Evolutionary conservation across 1,284 basidiomycete genomes (phyloP), one percentile per base, ranked within the genome.

Genomic region (Fomitopsis pinicola): DNA sequence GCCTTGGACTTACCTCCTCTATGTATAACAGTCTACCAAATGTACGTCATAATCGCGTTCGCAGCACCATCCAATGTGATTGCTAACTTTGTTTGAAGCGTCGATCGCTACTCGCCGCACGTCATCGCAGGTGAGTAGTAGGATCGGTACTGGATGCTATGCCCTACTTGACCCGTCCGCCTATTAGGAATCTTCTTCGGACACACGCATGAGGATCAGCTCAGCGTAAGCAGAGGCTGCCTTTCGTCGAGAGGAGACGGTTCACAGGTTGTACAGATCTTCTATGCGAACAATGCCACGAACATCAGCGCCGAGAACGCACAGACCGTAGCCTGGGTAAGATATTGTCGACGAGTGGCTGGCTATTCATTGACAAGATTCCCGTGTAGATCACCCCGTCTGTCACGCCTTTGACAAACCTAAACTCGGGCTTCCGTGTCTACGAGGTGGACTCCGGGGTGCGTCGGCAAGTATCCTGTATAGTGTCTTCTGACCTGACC

Each of bases 131-230:
- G 88, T 87, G 66, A 42, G 85, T 78, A 33, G 4, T 22, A 22
- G 8, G 30, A 33, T 8, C 30, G 30, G 30, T 33, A 8, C 30
- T 33, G 30, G 8, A 33, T 5, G 30, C 5, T 5, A 33, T 33
- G 30, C 30, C 22, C 22, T 22, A 33, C 8, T 33, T 33, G 4
- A 33, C 8, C 8, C 30, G 30, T 33, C 30, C 22, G 22, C 22
- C 22, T 22, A 22, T 2, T 33, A 89, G 87, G 82, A 64, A 85
- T 92, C 52, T 92, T 93, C 77, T 93, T 82, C 68, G 91, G 91
- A 1, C 92, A 94, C 70, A 89, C 89, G 0, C 91, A 94, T 64
- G 90, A 94, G 71, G 92, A 94, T 70, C 82, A 91, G 72, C 71
- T 91, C 59, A 85, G 84, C n/a, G 87, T 87, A 63, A 53, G 82